Percentiles rank a stretch among this genome's conserved stretches.
Evolutionary conservation across 441 rosid genomes (phyloP).

Genomic region (Adansonia gregorii): DNA sequence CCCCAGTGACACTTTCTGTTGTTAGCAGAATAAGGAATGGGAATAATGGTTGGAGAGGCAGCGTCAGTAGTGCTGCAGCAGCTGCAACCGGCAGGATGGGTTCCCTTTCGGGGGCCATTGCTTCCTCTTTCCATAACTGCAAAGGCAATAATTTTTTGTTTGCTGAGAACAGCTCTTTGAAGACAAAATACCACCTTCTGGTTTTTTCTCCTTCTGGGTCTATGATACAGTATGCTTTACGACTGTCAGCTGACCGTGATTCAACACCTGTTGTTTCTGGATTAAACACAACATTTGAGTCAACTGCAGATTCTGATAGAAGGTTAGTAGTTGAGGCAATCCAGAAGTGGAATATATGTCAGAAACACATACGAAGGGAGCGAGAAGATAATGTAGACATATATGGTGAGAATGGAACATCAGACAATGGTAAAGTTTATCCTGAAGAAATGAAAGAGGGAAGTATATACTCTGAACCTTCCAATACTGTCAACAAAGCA

Average conservation of each 20-base stretch:
- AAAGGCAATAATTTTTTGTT: slow-evolving; percentile 44
- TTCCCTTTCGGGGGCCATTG: slow-evolving; percentile 68
- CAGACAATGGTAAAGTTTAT: slow-evolving; percentile 64
- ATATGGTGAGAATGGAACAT: slow-evolving; percentile 75
- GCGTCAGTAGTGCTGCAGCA: slow-evolving; percentile 76
- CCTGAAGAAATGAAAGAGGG: slow-evolving; percentile 61
- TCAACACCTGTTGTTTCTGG: slow-evolving; percentile 36
- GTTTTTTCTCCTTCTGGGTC: slow-evolving; percentile 81
- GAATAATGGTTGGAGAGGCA: slow-evolving; percentile 74
- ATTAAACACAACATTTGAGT: slow-evolving; percentile 46
- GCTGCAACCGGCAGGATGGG: slow-evolving; percentile 81
- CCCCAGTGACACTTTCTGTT: slow-evolving; percentile 77
- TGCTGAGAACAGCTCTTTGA: slow-evolving; percentile 39
- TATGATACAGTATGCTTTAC: slow-evolving; percentile 75
- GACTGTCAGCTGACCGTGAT: slow-evolving; percentile 42
- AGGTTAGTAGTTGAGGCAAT: slow-evolving; percentile 69
- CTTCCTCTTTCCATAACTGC: slow-evolving; percentile 69
- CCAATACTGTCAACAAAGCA: slow-evolving; percentile 35
- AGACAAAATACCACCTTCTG: slow-evolving; percentile 62
- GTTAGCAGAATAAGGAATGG: slow-evolving; percentile 83
- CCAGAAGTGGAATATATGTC: slow-evolving; percentile 81
- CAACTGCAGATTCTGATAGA: slow-evolving; percentile 63
- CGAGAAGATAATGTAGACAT: slow-evolving; percentile 72
- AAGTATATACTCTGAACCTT: slow-evolving; percentile 40
- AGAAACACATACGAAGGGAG: slow-evolving; percentile 74